These are phyloP conservation scores for Vaccinium macrocarpon DNA, from an alignment of 148 eudicot genomes.

Conservation along the genomic window DNA sequence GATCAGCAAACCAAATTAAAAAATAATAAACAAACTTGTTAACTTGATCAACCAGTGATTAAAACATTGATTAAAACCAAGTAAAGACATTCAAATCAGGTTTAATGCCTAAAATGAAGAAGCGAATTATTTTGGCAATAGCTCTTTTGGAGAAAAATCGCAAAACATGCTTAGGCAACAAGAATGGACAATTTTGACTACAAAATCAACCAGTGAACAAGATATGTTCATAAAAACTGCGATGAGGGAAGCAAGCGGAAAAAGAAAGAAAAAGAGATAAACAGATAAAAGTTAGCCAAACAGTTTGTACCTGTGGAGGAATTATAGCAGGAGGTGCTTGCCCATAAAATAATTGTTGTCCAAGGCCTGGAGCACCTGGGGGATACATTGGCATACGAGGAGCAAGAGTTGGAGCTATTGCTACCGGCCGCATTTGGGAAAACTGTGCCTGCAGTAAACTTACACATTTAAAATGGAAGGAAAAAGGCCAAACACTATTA, in stretches of 20 bases:
- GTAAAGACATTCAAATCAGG: background rate
- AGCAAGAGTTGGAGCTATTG: constrained; percentile 65
- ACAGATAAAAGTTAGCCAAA: background rate
- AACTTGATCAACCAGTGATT: too few relatives aligned
- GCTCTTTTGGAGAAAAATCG: background rate
- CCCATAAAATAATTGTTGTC: constrained; percentile 80
- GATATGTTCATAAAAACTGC: background rate
- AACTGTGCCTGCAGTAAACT: constrained; percentile 68
- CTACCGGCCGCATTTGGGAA: constrained; percentile 79
- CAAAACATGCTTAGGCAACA: background rate
- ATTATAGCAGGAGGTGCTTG: constrained; percentile 72
- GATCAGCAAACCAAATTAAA: background rate
- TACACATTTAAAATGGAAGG: background rate
- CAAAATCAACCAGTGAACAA: background rate
- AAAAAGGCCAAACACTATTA: background rate
- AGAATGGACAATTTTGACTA: background rate
- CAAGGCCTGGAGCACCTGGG: constrained; percentile 84
- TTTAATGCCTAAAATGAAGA: background rate
- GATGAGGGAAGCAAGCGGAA: background rate
- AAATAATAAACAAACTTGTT: background rate
- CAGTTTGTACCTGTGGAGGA: constrained; percentile 56
- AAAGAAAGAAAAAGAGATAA: background rate
- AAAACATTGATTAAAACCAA: background rate
- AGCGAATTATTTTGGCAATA: background rate
- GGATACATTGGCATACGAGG: constrained; percentile 92